Evolutionary conservation across 768 basidiomycete genomes (phyloP), one percentile per base, ranked within the genome.

Genomic region (Lentinus tigrinus): DNA sequence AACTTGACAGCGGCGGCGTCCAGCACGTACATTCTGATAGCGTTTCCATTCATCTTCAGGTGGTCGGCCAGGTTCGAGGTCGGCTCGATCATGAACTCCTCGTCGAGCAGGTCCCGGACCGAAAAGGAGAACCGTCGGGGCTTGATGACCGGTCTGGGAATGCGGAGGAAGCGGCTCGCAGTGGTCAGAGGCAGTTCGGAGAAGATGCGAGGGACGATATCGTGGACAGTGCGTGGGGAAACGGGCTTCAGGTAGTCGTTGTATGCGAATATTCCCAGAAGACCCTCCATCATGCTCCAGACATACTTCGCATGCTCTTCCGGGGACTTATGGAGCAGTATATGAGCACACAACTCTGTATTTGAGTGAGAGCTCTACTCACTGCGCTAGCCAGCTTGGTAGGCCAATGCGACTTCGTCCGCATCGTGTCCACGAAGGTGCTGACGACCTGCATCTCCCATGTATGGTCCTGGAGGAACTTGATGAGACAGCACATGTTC

Each of bases 41-140:
- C 51, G 51, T 56, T 61, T 19, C 60, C 60, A 3, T 40, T 31
- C 17, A 61, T 50, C 60, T 56, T 48, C 26, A 61, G 54, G 27
- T 61, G 60, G 21, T 61, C 60, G 17, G 51, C 43, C 44, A 61
- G 26, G 28, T 38, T 52, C 13, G 26, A 3, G 19, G 60, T 52
- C 23, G 60, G 60, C 47, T 56, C 54, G 43, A 61, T 51, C 54
- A 47, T 52, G 51, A 56, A 61, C 24, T 53, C 55, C 19, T 56
- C 60, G 6, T 47, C 54, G 38, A 61, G 28, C 19, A 61, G 36
- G 27, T 61, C 60, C 42, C 60, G 42, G 27, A 55, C 54, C 19
- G 42, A 52, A 37, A 61, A 55, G 27, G 34, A 47, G 46, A 61
- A 61, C 2, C 37, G 34, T 38, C n/a, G 10, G 7, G 60, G 60